These are phyloP conservation scores for Neurospora sp. DNA, from an alignment of 495 filamentous ascomycete genomes.

Conservation along the genomic window DNA sequence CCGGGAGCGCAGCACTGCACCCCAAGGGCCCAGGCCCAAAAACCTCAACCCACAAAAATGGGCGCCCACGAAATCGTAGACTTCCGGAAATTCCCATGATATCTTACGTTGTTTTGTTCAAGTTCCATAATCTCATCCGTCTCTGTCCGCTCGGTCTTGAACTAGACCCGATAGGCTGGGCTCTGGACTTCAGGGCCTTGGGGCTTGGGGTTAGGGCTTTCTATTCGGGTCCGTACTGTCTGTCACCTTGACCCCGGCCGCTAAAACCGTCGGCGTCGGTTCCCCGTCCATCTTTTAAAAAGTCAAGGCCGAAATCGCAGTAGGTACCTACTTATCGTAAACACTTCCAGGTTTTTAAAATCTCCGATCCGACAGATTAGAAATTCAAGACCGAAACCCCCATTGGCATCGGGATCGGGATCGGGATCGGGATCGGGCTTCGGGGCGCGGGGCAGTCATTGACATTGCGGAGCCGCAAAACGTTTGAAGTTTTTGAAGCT, in stretches of 20 bases:
- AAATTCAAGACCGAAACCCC: not conserved
- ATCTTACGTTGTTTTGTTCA: not conserved
- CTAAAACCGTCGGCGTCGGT: not conserved
- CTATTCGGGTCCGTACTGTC: not conserved
- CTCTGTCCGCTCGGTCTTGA: not conserved
- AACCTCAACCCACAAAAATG: not conserved
- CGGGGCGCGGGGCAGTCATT: not conserved
- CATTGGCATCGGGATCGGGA: not conserved
- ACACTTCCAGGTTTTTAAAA: not conserved
- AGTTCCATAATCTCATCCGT: not conserved
- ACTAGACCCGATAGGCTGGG: not conserved
- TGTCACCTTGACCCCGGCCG: not conserved
- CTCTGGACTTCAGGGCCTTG: not conserved
- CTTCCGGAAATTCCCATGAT: not conserved
- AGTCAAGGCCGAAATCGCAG: not conserved
- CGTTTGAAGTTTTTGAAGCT: not conserved
- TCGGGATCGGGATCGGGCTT: not conserved
- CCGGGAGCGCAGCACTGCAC: not conserved
- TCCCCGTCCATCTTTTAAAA: not conserved
- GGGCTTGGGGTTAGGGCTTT: not conserved
- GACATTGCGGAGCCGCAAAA: not conserved
- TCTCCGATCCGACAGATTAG: not conserved
- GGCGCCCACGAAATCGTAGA: not conserved
- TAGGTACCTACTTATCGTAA: not conserved
- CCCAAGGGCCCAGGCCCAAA: not conserved